A percentile compares a stretch with the other conserved stretches of the same genome.
Conservation (phyloP, 805 yeast species). For the Blastobotrys mokoenaii region DNA sequence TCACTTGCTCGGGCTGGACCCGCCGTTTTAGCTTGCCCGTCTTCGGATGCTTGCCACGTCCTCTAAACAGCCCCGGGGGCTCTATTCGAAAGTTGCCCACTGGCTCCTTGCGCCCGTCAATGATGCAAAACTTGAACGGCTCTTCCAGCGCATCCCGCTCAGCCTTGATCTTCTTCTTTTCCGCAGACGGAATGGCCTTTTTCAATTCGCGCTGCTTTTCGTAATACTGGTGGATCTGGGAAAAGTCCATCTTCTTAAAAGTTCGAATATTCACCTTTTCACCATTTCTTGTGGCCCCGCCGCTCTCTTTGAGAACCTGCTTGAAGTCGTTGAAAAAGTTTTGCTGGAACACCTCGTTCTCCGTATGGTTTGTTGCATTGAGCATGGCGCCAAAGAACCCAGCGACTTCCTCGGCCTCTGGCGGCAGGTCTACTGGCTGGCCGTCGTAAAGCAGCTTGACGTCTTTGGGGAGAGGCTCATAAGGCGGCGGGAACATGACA, state of each 20-base stretch:
- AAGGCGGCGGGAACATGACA: slow-evolving; percentile 87
- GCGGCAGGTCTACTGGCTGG: slow-evolving; percentile 64
- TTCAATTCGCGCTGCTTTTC: slow-evolving; percentile 65
- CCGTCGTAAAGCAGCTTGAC: slow-evolving; percentile 73
- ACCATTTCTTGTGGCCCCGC: slow-evolving; percentile 45
- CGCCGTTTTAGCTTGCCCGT: slow-evolving; percentile 86
- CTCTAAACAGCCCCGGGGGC: slow-evolving; percentile 94
- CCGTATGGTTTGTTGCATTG: slow-evolving; percentile 73
- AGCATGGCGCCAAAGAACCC: slow-evolving; percentile 88
- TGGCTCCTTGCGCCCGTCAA: slow-evolving; percentile 84
- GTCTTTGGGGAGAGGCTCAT: slow-evolving; percentile 73
- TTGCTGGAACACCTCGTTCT: slow-evolving; percentile 75
- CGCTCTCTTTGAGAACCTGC: slow-evolving; percentile 57
- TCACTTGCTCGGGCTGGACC: slow-evolving; percentile 82
- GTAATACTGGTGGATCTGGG: slow-evolving; percentile 62
- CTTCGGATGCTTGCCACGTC: slow-evolving; percentile 95
- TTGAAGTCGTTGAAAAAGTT: slow-evolving; percentile 80
- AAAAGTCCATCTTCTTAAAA: slow-evolving; percentile 70
- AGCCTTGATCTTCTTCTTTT: slow-evolving; percentile 61
- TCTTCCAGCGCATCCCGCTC: slow-evolving; percentile 75
- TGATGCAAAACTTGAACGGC: slow-evolving; percentile 65
- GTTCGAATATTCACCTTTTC: slow-evolving; percentile 37
- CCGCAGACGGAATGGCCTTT: slow-evolving; percentile 59
- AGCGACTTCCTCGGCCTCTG: slow-evolving; percentile 90
- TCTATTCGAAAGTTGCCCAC: slow-evolving; percentile 92